phyloP scores from a whole-genome alignment of 768 basidiomycete genomes.

The Neoboletus magnificus region DNA sequence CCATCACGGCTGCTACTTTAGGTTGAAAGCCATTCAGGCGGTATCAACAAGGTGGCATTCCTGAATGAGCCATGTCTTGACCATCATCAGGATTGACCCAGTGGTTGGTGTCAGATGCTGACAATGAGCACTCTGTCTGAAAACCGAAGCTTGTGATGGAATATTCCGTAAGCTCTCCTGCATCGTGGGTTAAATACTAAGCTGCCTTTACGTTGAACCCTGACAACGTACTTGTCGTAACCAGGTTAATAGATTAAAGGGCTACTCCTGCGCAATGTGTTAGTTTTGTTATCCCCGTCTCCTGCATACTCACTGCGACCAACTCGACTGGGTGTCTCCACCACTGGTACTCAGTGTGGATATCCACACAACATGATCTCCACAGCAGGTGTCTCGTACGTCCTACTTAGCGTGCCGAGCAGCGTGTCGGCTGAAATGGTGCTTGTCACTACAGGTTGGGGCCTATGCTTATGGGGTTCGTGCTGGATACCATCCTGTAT shows the following conservation, averaged over 20 bases:
- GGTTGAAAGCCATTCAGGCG: not conserved
- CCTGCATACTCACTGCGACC: not conserved
- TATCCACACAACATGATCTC: constrained; percentile 15
- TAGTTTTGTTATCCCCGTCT: constrained; percentile 5
- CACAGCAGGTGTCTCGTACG: constrained; percentile 23
- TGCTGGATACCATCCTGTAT: constrained; percentile 35
- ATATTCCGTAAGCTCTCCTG: constrained; percentile 14
- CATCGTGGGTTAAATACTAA: not conserved
- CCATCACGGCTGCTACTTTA: not conserved
- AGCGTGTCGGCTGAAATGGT: not conserved
- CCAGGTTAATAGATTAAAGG: constrained; percentile 13
- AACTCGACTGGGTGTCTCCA: constrained; percentile 4
- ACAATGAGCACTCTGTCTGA: not conserved
- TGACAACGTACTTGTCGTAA: constrained; percentile 22
- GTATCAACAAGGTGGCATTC: not conserved
- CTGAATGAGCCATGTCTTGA: not conserved
- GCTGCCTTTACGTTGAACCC: constrained; percentile 11
- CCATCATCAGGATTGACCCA: not conserved
- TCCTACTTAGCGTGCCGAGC: not conserved
- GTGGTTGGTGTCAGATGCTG: not conserved
- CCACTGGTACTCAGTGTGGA: constrained; percentile 4
- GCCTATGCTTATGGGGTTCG: constrained; percentile 35
- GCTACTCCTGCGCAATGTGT: not conserved
- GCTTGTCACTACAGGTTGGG: constrained; percentile 25
- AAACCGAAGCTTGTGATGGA: not conserved